Evolutionary conservation across 129 eudicot genomes (phyloP).

Genomic region (Silybum marianum): DNA sequence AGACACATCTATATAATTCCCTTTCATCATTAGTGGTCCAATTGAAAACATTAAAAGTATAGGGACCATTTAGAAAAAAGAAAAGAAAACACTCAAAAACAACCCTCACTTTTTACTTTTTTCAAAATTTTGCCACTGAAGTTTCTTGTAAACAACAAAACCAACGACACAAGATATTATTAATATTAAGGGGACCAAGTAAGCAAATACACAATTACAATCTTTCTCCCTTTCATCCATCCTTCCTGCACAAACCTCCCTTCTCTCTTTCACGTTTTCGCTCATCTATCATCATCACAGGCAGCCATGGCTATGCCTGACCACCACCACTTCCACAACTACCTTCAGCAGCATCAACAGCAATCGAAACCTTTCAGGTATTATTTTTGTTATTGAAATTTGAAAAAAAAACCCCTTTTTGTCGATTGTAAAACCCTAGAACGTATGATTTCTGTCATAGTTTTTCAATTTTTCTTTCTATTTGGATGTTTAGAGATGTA

Average conservation of each 20-base stretch:
- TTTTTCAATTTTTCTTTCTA: not conserved
- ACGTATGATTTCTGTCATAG: conserved; percentile 19
- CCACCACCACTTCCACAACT: conserved; percentile 45
- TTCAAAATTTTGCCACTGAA: not conserved
- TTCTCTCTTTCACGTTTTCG: conserved; percentile 3
- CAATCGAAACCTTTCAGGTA: conserved; percentile 63
- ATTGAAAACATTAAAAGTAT: not conserved
- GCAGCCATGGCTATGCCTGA: conserved; percentile 57
- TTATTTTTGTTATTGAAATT: not conserved
- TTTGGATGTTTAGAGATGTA: conserved; percentile 47
- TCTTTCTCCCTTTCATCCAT: conserved; percentile 11
- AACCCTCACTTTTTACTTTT: not conserved
- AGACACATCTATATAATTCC: too few relatives aligned
- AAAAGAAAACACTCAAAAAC: not conserved
- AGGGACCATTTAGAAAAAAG: not conserved
- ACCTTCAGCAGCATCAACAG: conserved; percentile 43
- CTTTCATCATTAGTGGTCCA: not conserved
- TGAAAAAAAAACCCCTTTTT: not conserved
- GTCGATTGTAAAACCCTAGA: conserved; percentile 32
- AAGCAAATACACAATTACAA: conserved; percentile 36
- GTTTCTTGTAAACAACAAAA: not conserved
- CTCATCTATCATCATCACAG: conserved; percentile 2
- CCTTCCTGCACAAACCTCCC: conserved; percentile 20
- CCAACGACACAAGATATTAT: not conserved
- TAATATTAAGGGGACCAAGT: conserved; percentile 36